Evolutionary conservation across 495 filamentous ascomycete species (phyloP), one percentile per base, ranked within the genome.

Genomic region (Hyaloscypha variabilis): DNA sequence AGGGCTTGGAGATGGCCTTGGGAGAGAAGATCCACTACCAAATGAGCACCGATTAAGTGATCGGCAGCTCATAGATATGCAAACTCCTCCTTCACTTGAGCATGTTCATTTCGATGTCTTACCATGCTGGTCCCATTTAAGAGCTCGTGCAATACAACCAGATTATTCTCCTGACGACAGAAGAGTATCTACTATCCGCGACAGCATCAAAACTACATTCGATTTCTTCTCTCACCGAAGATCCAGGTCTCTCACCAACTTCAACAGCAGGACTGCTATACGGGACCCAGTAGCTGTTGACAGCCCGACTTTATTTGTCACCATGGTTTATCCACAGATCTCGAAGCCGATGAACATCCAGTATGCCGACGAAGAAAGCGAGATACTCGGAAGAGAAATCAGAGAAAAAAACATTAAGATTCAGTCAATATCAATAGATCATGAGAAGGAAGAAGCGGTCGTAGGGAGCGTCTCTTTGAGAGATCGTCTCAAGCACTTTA

Each of bases 401-500:
- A 39, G 50, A 28, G 42, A 58, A 24, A 29, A 67, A 46, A 31
- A 55, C 53, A 36, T 52, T 26, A 54, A 63, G 36, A 29, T 54
- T 26, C 58, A 67, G 19, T 53, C 55, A 8, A 55, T 52, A 8
- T 26, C 19, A 23, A 30, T 56, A 13, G 59, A 67, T 39, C 25
- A 63, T 29, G 53, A 67, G 17, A 58, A 58, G 39, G 23, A 59
- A 11, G 52, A 59, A 6, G 23, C 50, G 30, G 8, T 17, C 21
- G 34, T 30, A 30, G 42, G 34, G n/a, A 28, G 51, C 19, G 19
- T 82, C 25, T 65, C 73, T 5, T 34, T 30, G 34, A 60, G 51
- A 31, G 77, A 82, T 62, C 78, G 88, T 6, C 75, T 90, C 4
- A 78, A 83, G 60, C 88, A 90, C 68, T 89, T 90, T 70, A 91